Evolutionary conservation across 2,329 filamentous ascomycete species (phyloP), one percentile per base, ranked within the genome.

Genomic region (Colletotrichum echinochloae): DNA sequence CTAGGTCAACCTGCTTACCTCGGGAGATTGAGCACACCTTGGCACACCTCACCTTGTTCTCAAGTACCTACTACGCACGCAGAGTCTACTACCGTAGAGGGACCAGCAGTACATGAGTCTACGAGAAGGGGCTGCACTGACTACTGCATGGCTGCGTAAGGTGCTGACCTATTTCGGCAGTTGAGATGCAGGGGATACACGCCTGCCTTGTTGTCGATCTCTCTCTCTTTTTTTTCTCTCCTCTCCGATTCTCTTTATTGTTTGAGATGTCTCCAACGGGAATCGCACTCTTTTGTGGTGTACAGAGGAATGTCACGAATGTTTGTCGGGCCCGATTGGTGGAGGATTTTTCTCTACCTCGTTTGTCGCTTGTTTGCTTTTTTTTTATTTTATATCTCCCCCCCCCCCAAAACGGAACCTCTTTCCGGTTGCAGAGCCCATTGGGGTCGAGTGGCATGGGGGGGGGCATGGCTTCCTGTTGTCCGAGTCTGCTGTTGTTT

Each of bases 91-190:
- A n/a, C n/a, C n/a, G n/a, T n/a, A n/a, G n/a, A n/a, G n/a, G n/a
- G n/a, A n/a, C n/a, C n/a, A 41, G 39, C 12, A 39, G 39, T 20
- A 6, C 18, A 8, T 33, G 30, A 33, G 30, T 33, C 8, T 33
- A 33, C 8, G 30, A 33, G 30, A 33, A 33, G 30, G 30, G 8
- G 11, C 37, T 39, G 37, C 37, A 41, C 39, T 44, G 12, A 23
- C 28, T 60, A 35, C 41, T 60, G 56, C 56, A 33, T n/a, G 56
- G 20, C 28, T 60, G 28, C 28, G 28, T 46, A 49, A 37, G 44
- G 57, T 49, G 56, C 56, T 33, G 56, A 60, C 57, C 57, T 37
- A n/a, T 60, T 28, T 33, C 57, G 57, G 57, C 35, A 60, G 30
- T 60, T 60, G 28, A 33, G 46, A 59, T 46, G 56, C 56, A 59